phyloP scores from a whole-genome alignment of 371 early-diverging fungal genomes.

The Blakeslea trispora region DNA sequence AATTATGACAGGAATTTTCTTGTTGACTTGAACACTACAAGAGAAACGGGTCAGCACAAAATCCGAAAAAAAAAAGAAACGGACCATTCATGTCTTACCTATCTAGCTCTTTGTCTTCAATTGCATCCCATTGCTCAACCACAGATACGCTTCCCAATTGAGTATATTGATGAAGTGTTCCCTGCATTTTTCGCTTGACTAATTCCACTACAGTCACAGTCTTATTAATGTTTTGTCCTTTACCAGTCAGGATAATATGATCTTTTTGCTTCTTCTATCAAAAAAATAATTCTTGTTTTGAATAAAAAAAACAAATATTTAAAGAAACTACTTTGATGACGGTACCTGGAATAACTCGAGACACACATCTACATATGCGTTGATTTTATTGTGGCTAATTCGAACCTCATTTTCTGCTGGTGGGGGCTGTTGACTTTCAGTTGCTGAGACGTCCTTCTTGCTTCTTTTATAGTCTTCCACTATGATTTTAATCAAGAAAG shows the following conservation, averaged over 20 bases:
- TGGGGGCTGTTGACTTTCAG: constrained; percentile 25
- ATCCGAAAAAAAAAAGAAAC: no score
- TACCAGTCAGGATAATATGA: constrained; percentile 38
- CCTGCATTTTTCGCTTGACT: constrained; percentile 60
- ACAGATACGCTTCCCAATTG: constrained; percentile 57
- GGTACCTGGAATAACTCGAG: constrained; percentile 35
- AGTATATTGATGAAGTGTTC: constrained; percentile 62
- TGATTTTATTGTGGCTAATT: constrained; percentile 37
- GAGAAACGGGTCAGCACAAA: background rate
- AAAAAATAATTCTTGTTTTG: no score
- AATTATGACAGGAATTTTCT: constrained; percentile 44
- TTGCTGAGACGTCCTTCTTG: constrained; percentile 17
- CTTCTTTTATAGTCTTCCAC: constrained; percentile 48
- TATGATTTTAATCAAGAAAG: no score
- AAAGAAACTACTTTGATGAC: no score
- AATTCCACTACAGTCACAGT: constrained; percentile 71
- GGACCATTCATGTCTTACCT: constrained; percentile 28
- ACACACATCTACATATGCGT: constrained; percentile 38
- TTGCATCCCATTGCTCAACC: constrained; percentile 59
- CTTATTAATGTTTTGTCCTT: constrained; percentile 60
- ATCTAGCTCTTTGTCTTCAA: constrained; percentile 38
- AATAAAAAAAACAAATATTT: no score
- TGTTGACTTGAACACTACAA: constrained; percentile 39
- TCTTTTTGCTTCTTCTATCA: constrained; percentile 23
- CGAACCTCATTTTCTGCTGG: constrained; percentile 49